Evolutionary conservation across 768 basidiomycete genomes (phyloP).

Genomic region (Suillus placidus): DNA sequence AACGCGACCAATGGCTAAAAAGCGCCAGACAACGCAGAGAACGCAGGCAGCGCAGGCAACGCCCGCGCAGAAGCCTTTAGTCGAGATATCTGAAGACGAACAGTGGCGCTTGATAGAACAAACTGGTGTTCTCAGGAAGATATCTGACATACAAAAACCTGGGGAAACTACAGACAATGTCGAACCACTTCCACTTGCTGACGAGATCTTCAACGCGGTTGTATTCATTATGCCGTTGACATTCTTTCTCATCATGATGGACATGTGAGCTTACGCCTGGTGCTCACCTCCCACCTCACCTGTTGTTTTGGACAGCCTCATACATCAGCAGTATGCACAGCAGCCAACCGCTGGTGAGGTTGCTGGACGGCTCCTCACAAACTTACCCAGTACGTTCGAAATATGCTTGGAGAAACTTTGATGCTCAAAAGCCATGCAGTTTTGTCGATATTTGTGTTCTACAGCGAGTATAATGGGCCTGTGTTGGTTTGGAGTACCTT

Average conservation of each 20-base stretch:
- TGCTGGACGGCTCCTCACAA: slow-evolving; percentile 58
- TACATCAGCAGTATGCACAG: slow-evolving; percentile 78
- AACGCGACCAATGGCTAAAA: slow-evolving; percentile 36
- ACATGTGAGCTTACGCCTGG: slow-evolving; percentile 61
- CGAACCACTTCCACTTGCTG: slow-evolving; percentile 48
- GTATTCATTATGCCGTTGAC: slow-evolving; percentile 73
- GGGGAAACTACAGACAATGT: slow-evolving; percentile 29
- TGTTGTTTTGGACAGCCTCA: slow-evolving; percentile 49
- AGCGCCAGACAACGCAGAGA: slow-evolving; percentile 25
- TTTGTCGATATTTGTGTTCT: slow-evolving; percentile 74
- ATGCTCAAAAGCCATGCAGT: slow-evolving; percentile 46
- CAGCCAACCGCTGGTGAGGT: slow-evolving; percentile 51
- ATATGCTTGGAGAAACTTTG: not conserved
- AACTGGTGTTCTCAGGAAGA: slow-evolving; percentile 56
- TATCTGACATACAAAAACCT: slow-evolving; percentile 18
- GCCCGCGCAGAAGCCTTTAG: slow-evolving; percentile 20
- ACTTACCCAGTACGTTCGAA: slow-evolving; percentile 68
- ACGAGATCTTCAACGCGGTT: slow-evolving; percentile 71
- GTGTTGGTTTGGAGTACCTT: not conserved
- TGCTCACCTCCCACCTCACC: slow-evolving; percentile 3
- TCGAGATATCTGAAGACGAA: slow-evolving; percentile 71
- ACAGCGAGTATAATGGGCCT: slow-evolving; percentile 49
- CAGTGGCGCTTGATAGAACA: slow-evolving; percentile 77
- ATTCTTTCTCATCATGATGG: slow-evolving; percentile 78
- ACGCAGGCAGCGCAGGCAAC: slow-evolving; percentile 18